Evolutionary conservation across 257 asterid genomes (phyloP).

Genomic region (Jaltomata sinuosa): DNA sequence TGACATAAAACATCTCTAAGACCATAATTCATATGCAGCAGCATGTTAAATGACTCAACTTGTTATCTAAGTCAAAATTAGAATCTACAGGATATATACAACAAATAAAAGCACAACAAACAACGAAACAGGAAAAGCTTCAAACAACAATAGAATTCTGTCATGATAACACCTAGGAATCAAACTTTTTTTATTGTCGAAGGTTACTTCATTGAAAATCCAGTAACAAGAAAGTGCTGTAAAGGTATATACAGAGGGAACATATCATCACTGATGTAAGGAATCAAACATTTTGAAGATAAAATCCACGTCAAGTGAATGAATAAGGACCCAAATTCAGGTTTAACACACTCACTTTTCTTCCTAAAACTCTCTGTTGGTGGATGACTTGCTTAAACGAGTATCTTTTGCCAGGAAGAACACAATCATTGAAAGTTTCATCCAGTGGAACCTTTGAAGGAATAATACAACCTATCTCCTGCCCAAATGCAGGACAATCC

Average conservation of each 20-base stretch:
- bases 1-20: background rate
- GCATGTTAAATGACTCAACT: background rate
- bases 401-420: conserved; percentile 89
- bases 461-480: conserved; percentile 60
- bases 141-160: background rate
- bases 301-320: background rate
- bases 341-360: conserved; percentile 46
- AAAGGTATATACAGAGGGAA: background rate
- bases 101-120: background rate
- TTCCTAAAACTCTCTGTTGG: conserved; percentile 63
- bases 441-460: conserved; percentile 97
- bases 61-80: background rate
- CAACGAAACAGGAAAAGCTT: background rate
- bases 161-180: background rate
- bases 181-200: background rate
- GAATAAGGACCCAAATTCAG: background rate
- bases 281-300: background rate
- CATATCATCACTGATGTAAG: background rate
- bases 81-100: background rate
- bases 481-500: conserved; percentile 82
- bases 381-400: conserved; percentile 82
- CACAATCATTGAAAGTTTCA: conserved; percentile 61
- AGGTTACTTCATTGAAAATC: background rate
- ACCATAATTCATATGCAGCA: background rate
- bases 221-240: background rate